Percentiles rank a stretch among this genome's conserved stretches.
These are phyloP conservation scores for Ophiostoma piceae DNA, from an alignment of 2,329 filamentous ascomycete species.

Conservation along the genomic window DNA sequence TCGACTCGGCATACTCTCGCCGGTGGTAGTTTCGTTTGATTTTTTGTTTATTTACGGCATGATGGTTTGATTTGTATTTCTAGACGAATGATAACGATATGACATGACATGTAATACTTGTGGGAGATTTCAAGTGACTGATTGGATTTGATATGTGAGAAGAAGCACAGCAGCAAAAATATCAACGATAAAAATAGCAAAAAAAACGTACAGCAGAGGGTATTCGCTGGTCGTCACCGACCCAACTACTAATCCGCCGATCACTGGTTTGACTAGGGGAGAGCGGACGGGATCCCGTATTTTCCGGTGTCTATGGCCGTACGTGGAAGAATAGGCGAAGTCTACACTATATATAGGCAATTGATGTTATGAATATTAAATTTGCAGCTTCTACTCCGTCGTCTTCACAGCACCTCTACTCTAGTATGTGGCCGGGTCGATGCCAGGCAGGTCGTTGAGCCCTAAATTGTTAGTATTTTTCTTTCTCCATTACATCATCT, in stretches of 20 bases:
- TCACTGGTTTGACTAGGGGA: background rate
- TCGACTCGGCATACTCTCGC: background rate
- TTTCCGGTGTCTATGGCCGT: background rate
- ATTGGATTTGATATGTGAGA: too few species aligned
- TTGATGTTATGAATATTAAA: background rate
- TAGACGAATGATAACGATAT: background rate
- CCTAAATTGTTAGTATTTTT: background rate
- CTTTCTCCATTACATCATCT: background rate
- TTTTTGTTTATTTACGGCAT: background rate
- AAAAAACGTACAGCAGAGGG: slow-evolving; percentile 1
- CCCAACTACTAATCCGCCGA: slow-evolving; percentile 1
- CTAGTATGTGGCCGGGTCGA: background rate
- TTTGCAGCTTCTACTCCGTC: background rate
- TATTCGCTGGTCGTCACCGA: slow-evolving; percentile 1
- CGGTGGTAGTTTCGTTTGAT: background rate
- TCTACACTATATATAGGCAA: too few species aligned
- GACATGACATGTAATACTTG: too few species aligned
- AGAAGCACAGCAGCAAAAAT: too few species aligned
- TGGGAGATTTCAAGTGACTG: too few species aligned
- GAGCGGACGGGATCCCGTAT: background rate
- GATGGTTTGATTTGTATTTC: background rate
- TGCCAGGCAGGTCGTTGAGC: background rate
- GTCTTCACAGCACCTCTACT: too few species aligned
- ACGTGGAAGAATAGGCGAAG: background rate
- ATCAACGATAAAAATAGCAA: too few species aligned